A percentile compares a stretch with the other conserved stretches of the same genome.
phyloP scores from a whole-genome alignment of 1,139 yeast species.

The Candida gigantensis region DNA sequence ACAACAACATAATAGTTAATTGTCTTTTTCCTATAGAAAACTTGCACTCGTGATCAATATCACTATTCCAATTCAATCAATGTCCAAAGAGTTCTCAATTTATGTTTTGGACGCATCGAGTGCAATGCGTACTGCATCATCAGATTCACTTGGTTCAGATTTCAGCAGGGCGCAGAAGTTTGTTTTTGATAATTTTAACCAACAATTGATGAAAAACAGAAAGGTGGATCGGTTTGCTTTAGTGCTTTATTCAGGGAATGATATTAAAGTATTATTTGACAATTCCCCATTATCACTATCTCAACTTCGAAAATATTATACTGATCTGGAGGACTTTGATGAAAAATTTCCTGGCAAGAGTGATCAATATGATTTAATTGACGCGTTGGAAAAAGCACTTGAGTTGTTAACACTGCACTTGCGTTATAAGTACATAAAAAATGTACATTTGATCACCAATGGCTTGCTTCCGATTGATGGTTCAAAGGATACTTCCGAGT shows the following conservation, averaged over 20 bases:
- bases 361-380: slow-evolving; percentile 22
- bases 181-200: slow-evolving; percentile 9
- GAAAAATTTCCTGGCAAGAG: slow-evolving; percentile 3
- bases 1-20: not conserved
- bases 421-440: slow-evolving; percentile 32
- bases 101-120: slow-evolving; percentile 33
- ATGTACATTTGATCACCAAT: slow-evolving; percentile 50
- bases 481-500: not conserved
- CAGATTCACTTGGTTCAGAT: slow-evolving; percentile 5
- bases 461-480: slow-evolving; percentile 15
- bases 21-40: too few relatives aligned
- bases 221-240: slow-evolving; percentile 15
- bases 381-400: slow-evolving; percentile 31
- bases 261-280: slow-evolving; percentile 24
- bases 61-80: slow-evolving; percentile 1
- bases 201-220: slow-evolving; percentile 15
- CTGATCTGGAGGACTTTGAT: slow-evolving; percentile 13
- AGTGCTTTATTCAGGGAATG: slow-evolving; percentile 10
- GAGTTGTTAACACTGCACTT: slow-evolving; percentile 24
- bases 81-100: slow-evolving; percentile 46
- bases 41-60: too few relatives aligned
- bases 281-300: slow-evolving; percentile 26
- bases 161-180: slow-evolving; percentile 8
- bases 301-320: slow-evolving; percentile 18
- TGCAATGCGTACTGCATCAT: slow-evolving; percentile 8